phyloP scores from a whole-genome alignment of 495 filamentous ascomycete genomes.

The Chaetomium cochliodes region DNA sequence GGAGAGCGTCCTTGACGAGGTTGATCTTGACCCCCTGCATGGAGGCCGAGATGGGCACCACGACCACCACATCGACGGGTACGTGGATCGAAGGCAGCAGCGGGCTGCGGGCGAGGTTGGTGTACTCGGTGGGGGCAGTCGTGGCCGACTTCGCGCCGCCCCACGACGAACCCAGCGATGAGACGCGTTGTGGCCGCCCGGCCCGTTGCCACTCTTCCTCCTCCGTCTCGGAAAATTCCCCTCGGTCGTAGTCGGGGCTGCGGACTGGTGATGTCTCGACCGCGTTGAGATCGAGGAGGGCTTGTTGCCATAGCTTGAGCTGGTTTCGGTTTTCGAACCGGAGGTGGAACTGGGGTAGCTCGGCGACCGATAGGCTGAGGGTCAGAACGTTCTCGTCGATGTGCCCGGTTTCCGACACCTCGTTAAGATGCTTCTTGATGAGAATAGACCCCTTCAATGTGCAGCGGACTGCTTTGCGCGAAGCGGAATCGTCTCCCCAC shows the following conservation, averaged over 20 bases:
- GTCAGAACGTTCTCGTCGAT: slow-evolving; percentile 82
- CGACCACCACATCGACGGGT: slow-evolving; percentile 91
- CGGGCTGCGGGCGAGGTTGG: slow-evolving; percentile 57
- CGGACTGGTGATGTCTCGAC: slow-evolving; percentile 59
- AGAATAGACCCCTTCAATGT: slow-evolving; percentile 97
- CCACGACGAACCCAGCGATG: slow-evolving; percentile 82
- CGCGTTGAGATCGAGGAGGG: slow-evolving; percentile 78
- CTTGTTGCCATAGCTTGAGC: slow-evolving; percentile 87
- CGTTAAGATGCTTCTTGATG: slow-evolving; percentile 96
- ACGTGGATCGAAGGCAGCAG: slow-evolving; percentile 72
- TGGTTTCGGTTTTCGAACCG: slow-evolving; percentile 83
- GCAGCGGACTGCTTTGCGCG: slow-evolving; percentile 68
- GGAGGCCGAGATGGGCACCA: slow-evolving; percentile 95
- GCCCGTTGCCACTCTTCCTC: slow-evolving; percentile 83
- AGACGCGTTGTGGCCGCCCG: slow-evolving; percentile 71
- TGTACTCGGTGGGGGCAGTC: slow-evolving; percentile 78
- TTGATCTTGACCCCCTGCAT: slow-evolving; percentile 99
- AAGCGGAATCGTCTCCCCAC: slow-evolving; percentile 62
- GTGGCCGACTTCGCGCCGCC: slow-evolving; percentile 77
- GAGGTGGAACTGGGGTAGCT: slow-evolving; percentile 96
- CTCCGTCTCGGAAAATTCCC: slow-evolving; percentile 76
- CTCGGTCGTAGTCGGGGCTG: slow-evolving; percentile 69
- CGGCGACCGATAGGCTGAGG: slow-evolving; percentile 84
- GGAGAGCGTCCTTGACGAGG: slow-evolving; percentile 86
- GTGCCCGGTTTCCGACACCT: slow-evolving; percentile 66